A percentile compares a stretch with the other conserved stretches of the same genome.
phyloP scores from a whole-genome alignment of 75 land plant genomes.

The Sequoia sempervirens region DNA sequence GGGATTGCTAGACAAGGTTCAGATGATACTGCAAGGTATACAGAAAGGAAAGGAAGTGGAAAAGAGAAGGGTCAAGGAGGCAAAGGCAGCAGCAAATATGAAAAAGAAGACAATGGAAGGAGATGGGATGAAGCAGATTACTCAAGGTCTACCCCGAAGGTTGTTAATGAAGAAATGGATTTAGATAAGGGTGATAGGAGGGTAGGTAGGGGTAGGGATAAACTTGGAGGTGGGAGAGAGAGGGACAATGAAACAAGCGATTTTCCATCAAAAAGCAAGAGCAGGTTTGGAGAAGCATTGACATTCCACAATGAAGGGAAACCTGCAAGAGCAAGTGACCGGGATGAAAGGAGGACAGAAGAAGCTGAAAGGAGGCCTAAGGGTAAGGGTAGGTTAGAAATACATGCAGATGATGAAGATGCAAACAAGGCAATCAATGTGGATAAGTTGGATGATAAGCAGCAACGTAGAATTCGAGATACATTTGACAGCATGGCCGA shows the following conservation, averaged over 20 bases:
- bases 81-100: conserved; percentile 18
- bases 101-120: conserved; percentile 26
- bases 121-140: conserved; percentile 61
- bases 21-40: conserved; percentile 22
- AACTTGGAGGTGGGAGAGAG: conserved; percentile 28
- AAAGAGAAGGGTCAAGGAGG: conserved; percentile 27
- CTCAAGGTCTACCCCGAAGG: conserved; percentile 6
- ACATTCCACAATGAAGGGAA: conserved; percentile 14
- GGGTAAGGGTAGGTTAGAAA: conserved; percentile 34
- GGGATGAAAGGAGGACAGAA: conserved; percentile 39
- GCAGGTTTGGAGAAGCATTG: conserved; percentile 22
- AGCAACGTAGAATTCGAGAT: conserved; percentile 19
- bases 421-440: conserved; percentile 15
- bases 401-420: conserved; percentile 29
- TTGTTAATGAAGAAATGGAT: conserved; percentile 12
- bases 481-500: conserved; percentile 8
- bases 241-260: conserved; percentile 33
- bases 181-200: conserved; percentile 28
- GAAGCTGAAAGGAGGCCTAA: conserved; percentile 29
- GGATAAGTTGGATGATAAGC: conserved; percentile 27
- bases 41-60: conserved; percentile 39
- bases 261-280: conserved; percentile 13
- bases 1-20: conserved; percentile 7
- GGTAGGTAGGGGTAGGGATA: conserved; percentile 45
- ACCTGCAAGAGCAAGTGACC: conserved; percentile 15